These are phyloP conservation scores for Paecilomyces variotii DNA, from an alignment of 2,329 filamentous ascomycete genomes.

Conservation along the genomic window DNA sequence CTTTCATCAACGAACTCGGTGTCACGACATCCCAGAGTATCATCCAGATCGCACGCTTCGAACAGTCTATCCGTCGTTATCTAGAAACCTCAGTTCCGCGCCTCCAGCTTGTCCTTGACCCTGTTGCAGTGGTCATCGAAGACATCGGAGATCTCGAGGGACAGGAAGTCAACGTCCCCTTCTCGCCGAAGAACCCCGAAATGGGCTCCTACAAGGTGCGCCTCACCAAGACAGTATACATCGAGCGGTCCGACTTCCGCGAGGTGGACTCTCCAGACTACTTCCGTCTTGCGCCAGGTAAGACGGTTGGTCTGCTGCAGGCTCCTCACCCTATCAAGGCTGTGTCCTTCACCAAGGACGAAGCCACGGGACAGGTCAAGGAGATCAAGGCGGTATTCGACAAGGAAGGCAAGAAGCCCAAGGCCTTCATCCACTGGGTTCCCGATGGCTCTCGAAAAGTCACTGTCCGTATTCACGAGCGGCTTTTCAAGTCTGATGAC, in stretches of 20 bases:
- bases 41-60: slow-evolving; percentile 75
- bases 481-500: slow-evolving; percentile 79
- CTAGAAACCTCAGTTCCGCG: slow-evolving; percentile 82
- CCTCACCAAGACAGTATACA: slow-evolving; percentile 74
- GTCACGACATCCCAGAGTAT: slow-evolving; percentile 75
- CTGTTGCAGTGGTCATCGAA: slow-evolving; percentile 73
- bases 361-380: slow-evolving; percentile 54
- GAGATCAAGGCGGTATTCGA: slow-evolving; percentile 61
- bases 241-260: slow-evolving; percentile 72
- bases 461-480: slow-evolving; percentile 71
- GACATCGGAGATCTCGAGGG: slow-evolving; percentile 60
- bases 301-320: slow-evolving; percentile 66
- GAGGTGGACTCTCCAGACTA: slow-evolving; percentile 65
- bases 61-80: slow-evolving; percentile 75
- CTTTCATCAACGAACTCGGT: slow-evolving; percentile 84
- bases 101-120: slow-evolving; percentile 82
- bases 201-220: slow-evolving; percentile 48
- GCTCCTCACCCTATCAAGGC: slow-evolving; percentile 62
- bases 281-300: slow-evolving; percentile 68
- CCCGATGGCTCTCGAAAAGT: slow-evolving; percentile 57
- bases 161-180: slow-evolving; percentile 61
- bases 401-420: slow-evolving; percentile 58
- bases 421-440: slow-evolving; percentile 87
- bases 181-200: slow-evolving; percentile 65
- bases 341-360: slow-evolving; percentile 59